Conservation (phyloP, 305 asterid genomes). For the Lippia alba region DNA sequence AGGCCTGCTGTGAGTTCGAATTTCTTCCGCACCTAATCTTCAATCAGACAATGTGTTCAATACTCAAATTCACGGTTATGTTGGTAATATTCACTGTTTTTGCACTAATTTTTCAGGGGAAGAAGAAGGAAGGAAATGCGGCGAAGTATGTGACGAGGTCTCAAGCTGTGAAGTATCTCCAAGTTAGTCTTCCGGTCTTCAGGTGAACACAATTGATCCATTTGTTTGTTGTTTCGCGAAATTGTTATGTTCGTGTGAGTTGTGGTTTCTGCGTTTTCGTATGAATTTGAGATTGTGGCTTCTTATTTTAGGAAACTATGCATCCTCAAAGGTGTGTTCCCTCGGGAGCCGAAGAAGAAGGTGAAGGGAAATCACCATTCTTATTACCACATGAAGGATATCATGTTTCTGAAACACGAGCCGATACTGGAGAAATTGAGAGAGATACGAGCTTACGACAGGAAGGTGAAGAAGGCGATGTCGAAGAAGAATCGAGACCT, state of each 20-base stretch:
- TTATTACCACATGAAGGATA: constrained; percentile 88
- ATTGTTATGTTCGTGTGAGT: background rate
- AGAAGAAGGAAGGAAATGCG: constrained; percentile 97
- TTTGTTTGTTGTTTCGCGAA: constrained; percentile 20
- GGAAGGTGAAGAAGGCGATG: constrained; percentile 80
- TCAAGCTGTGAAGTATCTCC: constrained; percentile 82
- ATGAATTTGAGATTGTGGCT: background rate
- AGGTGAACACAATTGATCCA: constrained; percentile 50
- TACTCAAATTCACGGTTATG: background rate
- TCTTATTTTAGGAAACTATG: constrained; percentile 69
- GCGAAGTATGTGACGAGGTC: constrained; percentile 90
- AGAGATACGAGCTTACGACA: constrained; percentile 74
- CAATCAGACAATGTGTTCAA: background rate
- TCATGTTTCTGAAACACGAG: constrained; percentile 83
- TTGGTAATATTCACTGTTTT: background rate
- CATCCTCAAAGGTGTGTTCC: constrained; percentile 90
- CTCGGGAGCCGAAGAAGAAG: constrained; percentile 98
- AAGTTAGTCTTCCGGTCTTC: constrained; percentile 83
- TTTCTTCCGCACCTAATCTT: background rate
- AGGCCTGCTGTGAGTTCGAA: constrained; percentile 72
- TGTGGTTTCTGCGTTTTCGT: constrained; percentile 6
- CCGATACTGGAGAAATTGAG: constrained; percentile 83
- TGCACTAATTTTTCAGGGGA: constrained; percentile 61
- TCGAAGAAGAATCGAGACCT: constrained; percentile 86
- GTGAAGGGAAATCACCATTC: constrained; percentile 95